Evolutionary conservation across 306 rosid species (phyloP).

Genomic region (Fragaria vesca): DNA sequence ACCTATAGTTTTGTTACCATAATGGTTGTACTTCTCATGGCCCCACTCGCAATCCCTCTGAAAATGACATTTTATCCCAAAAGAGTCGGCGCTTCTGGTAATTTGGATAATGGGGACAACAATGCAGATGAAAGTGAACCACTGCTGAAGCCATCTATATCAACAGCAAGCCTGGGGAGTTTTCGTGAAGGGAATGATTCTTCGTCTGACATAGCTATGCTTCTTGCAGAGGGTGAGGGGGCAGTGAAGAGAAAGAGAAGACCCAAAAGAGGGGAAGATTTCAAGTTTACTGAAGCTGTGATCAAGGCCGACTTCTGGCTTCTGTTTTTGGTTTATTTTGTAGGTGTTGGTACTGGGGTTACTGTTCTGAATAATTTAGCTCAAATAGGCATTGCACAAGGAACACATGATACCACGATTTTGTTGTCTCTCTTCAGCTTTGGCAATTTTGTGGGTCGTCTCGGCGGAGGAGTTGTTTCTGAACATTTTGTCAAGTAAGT

Average conservation of each 20-base stretch:
- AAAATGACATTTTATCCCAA: slow-evolving; percentile 65
- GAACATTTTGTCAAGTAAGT: slow-evolving; percentile 78
- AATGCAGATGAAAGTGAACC: slow-evolving; percentile 42
- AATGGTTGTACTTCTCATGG: slow-evolving; percentile 67
- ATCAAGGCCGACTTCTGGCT: slow-evolving; percentile 88
- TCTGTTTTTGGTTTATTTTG: slow-evolving; percentile 67
- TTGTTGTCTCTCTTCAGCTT: slow-evolving; percentile 73
- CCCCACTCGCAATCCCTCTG: slow-evolving; percentile 72
- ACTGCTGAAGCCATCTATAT: slow-evolving; percentile 36
- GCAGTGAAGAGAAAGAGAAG: slow-evolving; percentile 74
- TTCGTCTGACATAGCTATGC: slow-evolving; percentile 62
- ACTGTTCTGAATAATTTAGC: slow-evolving; percentile 77
- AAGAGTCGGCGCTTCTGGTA: slow-evolving; percentile 37
- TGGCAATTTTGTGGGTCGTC: slow-evolving; percentile 75
- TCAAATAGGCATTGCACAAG: slow-evolving; percentile 77
- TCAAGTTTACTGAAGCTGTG: slow-evolving; percentile 59
- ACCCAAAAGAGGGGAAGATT: slow-evolving; percentile 87
- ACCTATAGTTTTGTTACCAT: slow-evolving; percentile 39
- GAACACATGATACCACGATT: slow-evolving; percentile 60
- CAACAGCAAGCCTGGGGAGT: slow-evolving; percentile 43
- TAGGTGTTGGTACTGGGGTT: slow-evolving; percentile 83
- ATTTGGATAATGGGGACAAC: slow-evolving; percentile 26
- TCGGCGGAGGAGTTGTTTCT: slow-evolving; percentile 83
- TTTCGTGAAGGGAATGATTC: slow-evolving; percentile 45
- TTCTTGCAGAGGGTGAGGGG: slow-evolving; percentile 88